Percentiles rank a stretch among this genome's conserved stretches.
phyloP scores from a whole-genome alignment of 2,329 filamentous ascomycete genomes.

The Beauveria rudraprayagi region DNA sequence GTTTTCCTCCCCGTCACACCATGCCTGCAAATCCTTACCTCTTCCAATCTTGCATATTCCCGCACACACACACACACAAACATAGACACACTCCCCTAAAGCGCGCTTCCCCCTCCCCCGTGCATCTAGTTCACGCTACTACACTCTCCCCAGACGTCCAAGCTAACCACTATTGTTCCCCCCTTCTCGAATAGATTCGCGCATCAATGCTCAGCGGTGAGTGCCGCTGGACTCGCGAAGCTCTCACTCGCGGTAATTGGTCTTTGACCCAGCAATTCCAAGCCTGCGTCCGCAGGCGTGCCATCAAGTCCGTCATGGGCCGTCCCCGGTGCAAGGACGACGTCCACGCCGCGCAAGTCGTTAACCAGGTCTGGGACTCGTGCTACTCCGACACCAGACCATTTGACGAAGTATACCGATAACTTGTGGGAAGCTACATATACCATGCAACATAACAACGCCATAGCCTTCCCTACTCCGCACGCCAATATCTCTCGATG shows the following conservation, averaged over 20 bases:
- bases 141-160: not conserved
- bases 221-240: constrained; percentile 82
- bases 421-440: constrained; percentile 9
- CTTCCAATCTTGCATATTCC: constrained; percentile 2
- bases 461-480: not conserved
- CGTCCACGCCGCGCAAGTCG: constrained; percentile 74
- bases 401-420: constrained; percentile 94
- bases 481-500: not conserved
- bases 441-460: not conserved
- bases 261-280: constrained; percentile 88
- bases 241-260: constrained; percentile 79
- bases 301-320: constrained; percentile 69
- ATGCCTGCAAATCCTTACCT: not conserved
- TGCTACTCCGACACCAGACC: constrained; percentile 91
- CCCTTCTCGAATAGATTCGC: constrained; percentile 57
- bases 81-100: not conserved
- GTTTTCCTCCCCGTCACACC: not conserved
- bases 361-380: constrained; percentile 98
- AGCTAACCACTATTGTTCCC: constrained; percentile 11
- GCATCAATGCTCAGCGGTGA: constrained; percentile 90
- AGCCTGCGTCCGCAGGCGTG: constrained; percentile 76
- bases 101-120: not conserved
- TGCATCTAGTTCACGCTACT: not conserved
- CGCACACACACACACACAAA: not conserved
- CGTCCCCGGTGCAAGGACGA: constrained; percentile 78